Evolutionary conservation across 495 filamentous ascomycete species (phyloP).

Genomic region (Massariosphaeria phaeospora): DNA sequence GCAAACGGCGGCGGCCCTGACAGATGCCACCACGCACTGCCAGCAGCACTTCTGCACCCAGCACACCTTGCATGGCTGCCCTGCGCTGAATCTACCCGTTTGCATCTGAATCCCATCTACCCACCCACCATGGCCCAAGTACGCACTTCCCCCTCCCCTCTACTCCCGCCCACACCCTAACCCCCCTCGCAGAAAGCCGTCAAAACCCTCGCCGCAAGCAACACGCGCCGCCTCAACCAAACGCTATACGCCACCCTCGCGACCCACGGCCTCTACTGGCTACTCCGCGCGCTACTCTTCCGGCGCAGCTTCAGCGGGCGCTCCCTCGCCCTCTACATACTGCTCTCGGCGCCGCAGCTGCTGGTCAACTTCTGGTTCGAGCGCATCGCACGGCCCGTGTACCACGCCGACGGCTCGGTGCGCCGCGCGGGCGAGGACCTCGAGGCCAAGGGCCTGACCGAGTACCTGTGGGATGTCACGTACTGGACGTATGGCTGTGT

Average conservation of each 20-base stretch:
- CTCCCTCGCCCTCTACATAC: slow-evolving; percentile 63
- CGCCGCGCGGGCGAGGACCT: slow-evolving; percentile 80
- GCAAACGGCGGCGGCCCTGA: no score
- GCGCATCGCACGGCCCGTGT: slow-evolving; percentile 70
- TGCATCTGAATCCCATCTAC: not conserved
- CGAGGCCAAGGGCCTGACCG: slow-evolving; percentile 80
- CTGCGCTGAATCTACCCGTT: not conserved
- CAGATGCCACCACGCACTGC: not conserved
- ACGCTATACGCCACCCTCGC: slow-evolving; percentile 68
- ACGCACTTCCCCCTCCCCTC: not conserved
- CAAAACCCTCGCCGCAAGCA: slow-evolving; percentile 83
- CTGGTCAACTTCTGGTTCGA: slow-evolving; percentile 80
- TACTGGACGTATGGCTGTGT: slow-evolving; percentile 67
- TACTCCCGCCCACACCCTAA: slow-evolving; percentile 2
- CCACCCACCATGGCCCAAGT: slow-evolving; percentile 28
- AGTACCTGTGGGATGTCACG: slow-evolving; percentile 95
- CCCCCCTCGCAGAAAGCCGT: slow-evolving; percentile 72
- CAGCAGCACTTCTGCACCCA: not conserved
- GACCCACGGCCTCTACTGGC: slow-evolving; percentile 68
- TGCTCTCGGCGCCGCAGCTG: slow-evolving; percentile 69
- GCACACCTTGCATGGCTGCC: not conserved
- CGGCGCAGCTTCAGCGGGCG: slow-evolving; percentile 47
- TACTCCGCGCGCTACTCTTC: slow-evolving; percentile 62
- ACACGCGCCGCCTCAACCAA: slow-evolving; percentile 65
- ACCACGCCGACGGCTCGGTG: slow-evolving; percentile 54